Evolutionary conservation across 306 rosid species (phyloP), one percentile per base, ranked within the genome.

Genomic region (Fragaria ananassa): DNA sequence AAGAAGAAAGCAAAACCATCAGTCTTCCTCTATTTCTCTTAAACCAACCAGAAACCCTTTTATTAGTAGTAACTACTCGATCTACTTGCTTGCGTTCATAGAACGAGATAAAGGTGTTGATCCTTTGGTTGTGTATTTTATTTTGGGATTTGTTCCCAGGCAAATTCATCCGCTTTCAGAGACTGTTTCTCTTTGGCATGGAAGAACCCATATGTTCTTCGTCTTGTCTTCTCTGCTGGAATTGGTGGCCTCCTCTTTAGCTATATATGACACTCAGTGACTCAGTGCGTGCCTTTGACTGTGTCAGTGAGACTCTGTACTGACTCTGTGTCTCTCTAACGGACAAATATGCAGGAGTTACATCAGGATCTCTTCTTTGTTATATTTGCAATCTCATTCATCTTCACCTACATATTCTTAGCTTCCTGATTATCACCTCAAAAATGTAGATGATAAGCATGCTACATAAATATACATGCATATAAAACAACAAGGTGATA

Each of bases 231-330:
- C 80, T 85, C 96, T 18, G 92, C 96, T 58, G 96, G 90, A 70
- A 88, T 88, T 29, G 96, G 92, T 41, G 95, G 95, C 45, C 88
- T 88, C 51, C 89, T 90, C 72, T 88, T 84, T 53, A 90, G 95
- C 44, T 88, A 90, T 39, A 14, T 12, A 49, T 56, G 90, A 90
- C 80, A 88, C 44, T 41, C 44, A 41, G 44, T 7, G 65, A 14
- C 42, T 62, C 67, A 53, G 25, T 10, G 4, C 21, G 6, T 54
- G 65, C 42, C 8, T 62, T 62, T 62, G 68, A 62, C 68, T 34
- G 61, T 9, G 73, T 49, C 41, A 12, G 34, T 68, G 46, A n/a
- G 34, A 25, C 17, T 23, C 64, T 11, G 63, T 23, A 58, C 64
- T 58, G 34, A 11, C 2, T 58, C 17, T 9, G 64, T 58, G 18